Conservation (phyloP, 148 eudicot genomes). For the Limonium bicolor region DNA sequence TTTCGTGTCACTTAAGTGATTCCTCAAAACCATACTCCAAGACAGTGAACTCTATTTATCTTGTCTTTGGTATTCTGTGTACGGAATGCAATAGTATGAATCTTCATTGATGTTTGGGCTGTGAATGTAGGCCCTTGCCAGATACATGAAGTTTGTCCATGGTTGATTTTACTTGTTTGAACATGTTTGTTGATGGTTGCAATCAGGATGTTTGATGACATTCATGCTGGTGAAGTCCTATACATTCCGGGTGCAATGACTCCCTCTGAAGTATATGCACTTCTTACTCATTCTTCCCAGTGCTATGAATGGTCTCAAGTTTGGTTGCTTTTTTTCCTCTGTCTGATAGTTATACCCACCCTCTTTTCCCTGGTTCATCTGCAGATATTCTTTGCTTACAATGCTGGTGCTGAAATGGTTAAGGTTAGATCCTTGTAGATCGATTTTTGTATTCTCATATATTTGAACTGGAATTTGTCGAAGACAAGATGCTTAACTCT, state of each 20-base stretch:
- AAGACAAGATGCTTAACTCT: background rate
- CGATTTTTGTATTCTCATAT: too few relatives aligned
- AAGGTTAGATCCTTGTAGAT: constrained; percentile 43
- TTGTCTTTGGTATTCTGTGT: too few relatives aligned
- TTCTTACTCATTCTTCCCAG: background rate
- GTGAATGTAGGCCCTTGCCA: too few relatives aligned
- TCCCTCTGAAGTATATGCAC: constrained; percentile 63
- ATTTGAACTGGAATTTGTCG: background rate
- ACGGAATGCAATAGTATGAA: too few relatives aligned
- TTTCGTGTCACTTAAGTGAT: too few relatives aligned
- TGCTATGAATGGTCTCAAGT: background rate
- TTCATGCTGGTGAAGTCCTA: constrained; percentile 28
- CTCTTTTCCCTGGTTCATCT: background rate
- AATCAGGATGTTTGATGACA: constrained; percentile 40
- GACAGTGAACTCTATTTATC: too few relatives aligned
- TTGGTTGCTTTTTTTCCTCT: background rate
- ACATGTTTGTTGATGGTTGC: too few relatives aligned
- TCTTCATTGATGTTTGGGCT: too few relatives aligned
- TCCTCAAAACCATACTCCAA: too few relatives aligned
- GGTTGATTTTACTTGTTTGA: too few relatives aligned
- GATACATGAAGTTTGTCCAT: too few relatives aligned
- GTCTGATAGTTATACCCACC: background rate
- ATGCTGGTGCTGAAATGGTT: constrained; percentile 63
- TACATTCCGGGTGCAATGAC: constrained; percentile 95
- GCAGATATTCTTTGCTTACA: constrained; percentile 58